These are phyloP conservation scores for Desmodesmus armatus DNA, from an alignment of 139 green algal genomes.

Conservation along the genomic window DNA sequence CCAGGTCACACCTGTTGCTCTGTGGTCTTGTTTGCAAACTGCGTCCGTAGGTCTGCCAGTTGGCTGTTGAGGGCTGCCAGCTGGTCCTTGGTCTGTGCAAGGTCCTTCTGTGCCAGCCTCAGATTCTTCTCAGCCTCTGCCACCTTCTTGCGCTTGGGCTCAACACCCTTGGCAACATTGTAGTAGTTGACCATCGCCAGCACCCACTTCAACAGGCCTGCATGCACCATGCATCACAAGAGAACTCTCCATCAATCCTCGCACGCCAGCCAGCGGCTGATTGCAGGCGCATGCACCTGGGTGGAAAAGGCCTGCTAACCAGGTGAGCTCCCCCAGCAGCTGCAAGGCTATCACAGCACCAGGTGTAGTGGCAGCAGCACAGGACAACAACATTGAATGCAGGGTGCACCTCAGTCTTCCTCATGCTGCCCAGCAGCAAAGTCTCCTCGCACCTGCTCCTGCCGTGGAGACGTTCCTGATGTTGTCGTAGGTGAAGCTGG, in stretches of 20 bases:
- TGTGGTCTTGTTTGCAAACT: slow-evolving; percentile 86
- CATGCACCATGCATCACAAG: slow-evolving; percentile 61
- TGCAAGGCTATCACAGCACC: too few relatives aligned
- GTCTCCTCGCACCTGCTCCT: slow-evolving; percentile 63
- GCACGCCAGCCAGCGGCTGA: background rate
- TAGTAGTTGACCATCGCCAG: slow-evolving; percentile 94
- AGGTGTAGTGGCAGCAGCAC: background rate
- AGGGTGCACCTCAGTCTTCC: background rate
- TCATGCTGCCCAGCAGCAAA: background rate
- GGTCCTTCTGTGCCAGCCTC: slow-evolving; percentile 76
- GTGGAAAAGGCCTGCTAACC: too few relatives aligned
- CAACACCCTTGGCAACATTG: slow-evolving; percentile 83
- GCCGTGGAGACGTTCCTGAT: slow-evolving; percentile 75
- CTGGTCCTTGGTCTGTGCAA: slow-evolving; percentile 87
- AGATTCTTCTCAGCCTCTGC: slow-evolving; percentile 84
- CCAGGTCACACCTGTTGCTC: slow-evolving; percentile 75
- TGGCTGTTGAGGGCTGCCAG: slow-evolving; percentile 79
- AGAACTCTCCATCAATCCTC: background rate
- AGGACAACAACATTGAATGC: background rate
- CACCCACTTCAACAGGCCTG: slow-evolving; percentile 90
- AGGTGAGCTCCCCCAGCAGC: too few relatives aligned
- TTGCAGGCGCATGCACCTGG: background rate
- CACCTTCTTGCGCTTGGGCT: slow-evolving; percentile 80
- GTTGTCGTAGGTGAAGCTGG: slow-evolving; percentile 81
- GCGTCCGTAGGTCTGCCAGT: slow-evolving; percentile 60